A percentile compares a stretch with the other conserved stretches of the same genome.
Conservation (phyloP, 2,329 filamentous ascomycete species). For the Aspergillus arachidicola region DNA sequence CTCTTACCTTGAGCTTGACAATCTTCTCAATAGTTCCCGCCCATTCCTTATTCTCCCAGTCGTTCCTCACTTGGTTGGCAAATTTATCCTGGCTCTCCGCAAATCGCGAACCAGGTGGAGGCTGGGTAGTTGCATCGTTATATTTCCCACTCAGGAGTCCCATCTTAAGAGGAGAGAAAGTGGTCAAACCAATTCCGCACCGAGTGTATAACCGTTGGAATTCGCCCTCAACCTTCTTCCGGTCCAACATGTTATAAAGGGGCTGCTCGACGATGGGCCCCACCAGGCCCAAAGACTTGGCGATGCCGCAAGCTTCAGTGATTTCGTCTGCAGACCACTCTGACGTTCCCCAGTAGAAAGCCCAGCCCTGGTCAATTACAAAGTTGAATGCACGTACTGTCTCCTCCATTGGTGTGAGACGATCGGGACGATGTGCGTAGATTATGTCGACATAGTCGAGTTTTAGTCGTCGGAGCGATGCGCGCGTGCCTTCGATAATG, state of each 20-base stretch:
- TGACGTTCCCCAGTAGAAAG: slow-evolving; percentile 72
- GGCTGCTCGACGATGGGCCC: slow-evolving; percentile 60
- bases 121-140: slow-evolving; percentile 57
- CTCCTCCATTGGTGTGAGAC: slow-evolving; percentile 70
- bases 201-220: slow-evolving; percentile 64
- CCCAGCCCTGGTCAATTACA: slow-evolving; percentile 68
- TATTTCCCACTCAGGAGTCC: slow-evolving; percentile 71
- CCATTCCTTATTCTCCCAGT: slow-evolving; percentile 46
- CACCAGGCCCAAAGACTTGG: slow-evolving; percentile 62
- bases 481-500: slow-evolving; percentile 66
- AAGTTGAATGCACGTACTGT: slow-evolving; percentile 72
- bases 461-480: slow-evolving; percentile 62
- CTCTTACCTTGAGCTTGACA: slow-evolving; percentile 44
- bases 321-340: slow-evolving; percentile 72
- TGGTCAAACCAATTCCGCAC: slow-evolving; percentile 63
- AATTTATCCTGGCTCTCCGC: slow-evolving; percentile 60
- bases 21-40: slow-evolving; percentile 59
- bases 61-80: slow-evolving; percentile 50
- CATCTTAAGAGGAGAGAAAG: slow-evolving; percentile 63
- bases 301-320: slow-evolving; percentile 62
- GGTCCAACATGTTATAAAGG: slow-evolving; percentile 65
- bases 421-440: slow-evolving; percentile 71
- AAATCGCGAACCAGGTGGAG: slow-evolving; percentile 61
- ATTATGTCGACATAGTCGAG: slow-evolving; percentile 71
- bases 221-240: slow-evolving; percentile 65